phyloP scores from a whole-genome alignment of 164 flowering plant species.

The Macadamia tetraphylla region DNA sequence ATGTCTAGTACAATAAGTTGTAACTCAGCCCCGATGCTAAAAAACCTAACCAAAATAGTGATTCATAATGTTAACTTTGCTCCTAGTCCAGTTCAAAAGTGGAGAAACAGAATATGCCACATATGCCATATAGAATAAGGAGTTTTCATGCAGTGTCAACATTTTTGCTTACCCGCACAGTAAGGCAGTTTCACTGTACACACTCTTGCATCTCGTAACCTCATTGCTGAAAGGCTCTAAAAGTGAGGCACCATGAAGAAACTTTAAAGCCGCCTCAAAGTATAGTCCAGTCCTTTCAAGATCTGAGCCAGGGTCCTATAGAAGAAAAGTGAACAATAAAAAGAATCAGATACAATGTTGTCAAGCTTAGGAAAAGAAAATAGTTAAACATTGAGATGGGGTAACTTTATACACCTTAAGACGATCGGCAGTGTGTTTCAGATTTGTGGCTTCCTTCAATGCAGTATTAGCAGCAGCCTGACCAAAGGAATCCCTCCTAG shows the following conservation, averaged over 20 bases:
- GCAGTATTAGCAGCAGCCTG: constrained; percentile 65
- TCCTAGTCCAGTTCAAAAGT: background rate
- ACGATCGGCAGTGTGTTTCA: constrained; percentile 91
- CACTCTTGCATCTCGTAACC: constrained; percentile 48
- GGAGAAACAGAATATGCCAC: background rate
- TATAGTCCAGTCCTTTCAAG: constrained; percentile 58
- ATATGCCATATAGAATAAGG: background rate
- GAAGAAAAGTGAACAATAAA: constrained; percentile 7
- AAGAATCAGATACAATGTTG: background rate
- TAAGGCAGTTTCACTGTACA: constrained; percentile 76
- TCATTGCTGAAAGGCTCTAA: constrained; percentile 57
- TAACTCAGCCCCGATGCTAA: too few relatives aligned
- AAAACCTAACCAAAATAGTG: background rate
- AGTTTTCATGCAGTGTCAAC: background rate
- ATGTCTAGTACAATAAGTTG: too few relatives aligned
- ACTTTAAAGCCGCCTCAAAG: constrained; percentile 89
- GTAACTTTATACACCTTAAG: constrained; percentile 47
- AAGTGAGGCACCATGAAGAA: constrained; percentile 78
- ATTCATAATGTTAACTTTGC: background rate
- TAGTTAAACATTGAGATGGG: background rate
- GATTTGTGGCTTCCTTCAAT: constrained; percentile 80
- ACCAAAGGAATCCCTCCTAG: constrained; percentile 56
- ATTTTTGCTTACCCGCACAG: constrained; percentile 71
- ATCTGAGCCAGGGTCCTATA: constrained; percentile 57
- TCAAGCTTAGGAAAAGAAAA: constrained; percentile 8